phyloP scores from a whole-genome alignment of 1,284 basidiomycete genomes.

The Leccinum angustisporum region DNA sequence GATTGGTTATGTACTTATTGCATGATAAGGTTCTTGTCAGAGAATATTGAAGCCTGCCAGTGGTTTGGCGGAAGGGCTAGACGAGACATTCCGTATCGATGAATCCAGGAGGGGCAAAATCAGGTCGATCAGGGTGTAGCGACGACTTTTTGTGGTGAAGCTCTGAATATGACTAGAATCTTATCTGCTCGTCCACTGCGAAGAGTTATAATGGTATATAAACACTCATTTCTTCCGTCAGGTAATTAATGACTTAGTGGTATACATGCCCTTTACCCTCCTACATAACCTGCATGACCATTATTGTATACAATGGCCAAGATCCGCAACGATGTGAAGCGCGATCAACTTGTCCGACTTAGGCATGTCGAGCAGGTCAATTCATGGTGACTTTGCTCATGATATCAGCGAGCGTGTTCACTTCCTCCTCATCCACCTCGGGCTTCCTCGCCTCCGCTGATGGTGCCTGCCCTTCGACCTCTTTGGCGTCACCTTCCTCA shows the following conservation, averaged over 20 bases:
- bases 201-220: constrained; percentile 2
- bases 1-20: neutral
- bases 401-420: constrained; percentile 60
- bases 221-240: constrained; percentile 3
- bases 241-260: constrained; percentile 20
- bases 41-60: constrained; percentile 29
- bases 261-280: constrained; percentile 23
- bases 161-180: neutral
- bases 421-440: constrained; percentile 42
- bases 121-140: too few relatives aligned
- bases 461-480: constrained; percentile 35
- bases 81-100: too few relatives aligned
- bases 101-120: too few relatives aligned
- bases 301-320: neutral
- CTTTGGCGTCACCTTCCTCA: constrained; percentile 35
- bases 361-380: constrained; percentile 18
- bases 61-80: constrained; percentile 20
- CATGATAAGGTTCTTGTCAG: neutral
- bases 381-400: constrained; percentile 55
- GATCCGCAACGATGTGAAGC: constrained; percentile 2
- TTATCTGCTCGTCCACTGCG: constrained; percentile 1
- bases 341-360: neutral
- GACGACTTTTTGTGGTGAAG: neutral
- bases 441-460: constrained; percentile 26
- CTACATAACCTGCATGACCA: neutral